A percentile compares a stretch with the other conserved stretches of the same genome.
Evolutionary conservation across 1,139 yeast species (phyloP).

Genomic region (Chernovozyma aurita): DNA sequence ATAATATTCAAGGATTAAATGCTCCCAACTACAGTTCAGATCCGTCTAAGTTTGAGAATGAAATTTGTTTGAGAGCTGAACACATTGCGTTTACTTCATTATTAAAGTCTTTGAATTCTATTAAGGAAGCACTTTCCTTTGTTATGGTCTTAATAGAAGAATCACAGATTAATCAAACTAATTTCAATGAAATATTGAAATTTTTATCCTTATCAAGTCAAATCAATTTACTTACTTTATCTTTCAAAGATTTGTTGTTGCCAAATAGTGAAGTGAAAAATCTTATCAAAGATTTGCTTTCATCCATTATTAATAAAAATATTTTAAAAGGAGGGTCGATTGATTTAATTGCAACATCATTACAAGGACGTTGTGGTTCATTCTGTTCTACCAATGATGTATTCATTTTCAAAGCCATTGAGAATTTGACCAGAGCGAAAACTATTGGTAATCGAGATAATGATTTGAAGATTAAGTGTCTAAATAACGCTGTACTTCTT

Average conservation of each 20-base stretch:
- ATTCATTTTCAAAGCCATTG: slow-evolving; percentile 88
- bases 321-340: slow-evolving; percentile 92
- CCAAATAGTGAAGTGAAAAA: slow-evolving; percentile 59
- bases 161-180: slow-evolving; percentile 41
- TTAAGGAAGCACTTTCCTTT: slow-evolving; percentile 89
- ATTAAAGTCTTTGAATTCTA: slow-evolving; percentile 67
- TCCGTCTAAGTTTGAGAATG: slow-evolving; percentile 47
- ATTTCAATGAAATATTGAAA: slow-evolving; percentile 61
- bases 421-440: slow-evolving; percentile 83
- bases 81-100: slow-evolving; percentile 83
- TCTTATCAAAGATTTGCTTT: slow-evolving; percentile 77
- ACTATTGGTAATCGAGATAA: slow-evolving; percentile 65
- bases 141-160: slow-evolving; percentile 80
- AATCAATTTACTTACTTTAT: slow-evolving; percentile 58
- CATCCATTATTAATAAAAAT: slow-evolving; percentile 83
- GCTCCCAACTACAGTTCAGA: slow-evolving; percentile 47
- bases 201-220: slow-evolving; percentile 66
- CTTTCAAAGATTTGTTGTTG: slow-evolving; percentile 73
- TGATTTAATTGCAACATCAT: slow-evolving; percentile 79
- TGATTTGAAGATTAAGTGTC: slow-evolving; percentile 65
- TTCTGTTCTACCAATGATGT: slow-evolving; percentile 95
- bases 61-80: slow-evolving; percentile 84
- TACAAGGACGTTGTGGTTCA: slow-evolving; percentile 92
- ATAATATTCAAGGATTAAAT: slow-evolving; percentile 59
- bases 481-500: slow-evolving; percentile 69